Conservation (phyloP, 371 early-diverging fungal genomes). For the Coemansia sp. region DNA sequence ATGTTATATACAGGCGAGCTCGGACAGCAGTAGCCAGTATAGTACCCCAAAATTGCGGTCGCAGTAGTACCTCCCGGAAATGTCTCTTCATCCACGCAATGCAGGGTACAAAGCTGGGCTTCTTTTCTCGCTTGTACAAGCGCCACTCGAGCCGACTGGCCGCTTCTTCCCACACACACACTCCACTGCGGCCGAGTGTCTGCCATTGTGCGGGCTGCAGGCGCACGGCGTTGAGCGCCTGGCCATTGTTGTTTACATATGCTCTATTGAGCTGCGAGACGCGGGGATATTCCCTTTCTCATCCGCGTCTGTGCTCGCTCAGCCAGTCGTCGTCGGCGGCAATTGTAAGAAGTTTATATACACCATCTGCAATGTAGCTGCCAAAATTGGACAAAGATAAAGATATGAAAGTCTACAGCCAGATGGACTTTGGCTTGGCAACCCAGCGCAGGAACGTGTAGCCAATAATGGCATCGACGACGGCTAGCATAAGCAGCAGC, state of each 20-base stretch:
- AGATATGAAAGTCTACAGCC: conserved; percentile 30
- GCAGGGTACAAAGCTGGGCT: no score
- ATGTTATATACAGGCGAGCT: no score
- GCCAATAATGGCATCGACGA: conserved; percentile 28
- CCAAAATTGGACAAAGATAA: no score
- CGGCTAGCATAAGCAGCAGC: conserved; percentile 37
- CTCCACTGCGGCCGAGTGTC: neutral
- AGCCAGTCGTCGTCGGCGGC: no score
- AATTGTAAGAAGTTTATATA: neutral
- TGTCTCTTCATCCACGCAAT: neutral
- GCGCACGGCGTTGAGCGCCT: neutral
- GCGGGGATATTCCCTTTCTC: no score
- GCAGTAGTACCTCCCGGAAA: neutral
- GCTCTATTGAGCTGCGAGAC: neutral
- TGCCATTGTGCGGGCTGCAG: no score
- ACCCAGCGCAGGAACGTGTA: conserved; percentile 47
- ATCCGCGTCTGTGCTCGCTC: no score
- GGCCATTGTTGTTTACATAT: neutral
- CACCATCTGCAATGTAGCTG: neutral
- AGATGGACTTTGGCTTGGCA: conserved; percentile 50
- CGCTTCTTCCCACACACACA: neutral
- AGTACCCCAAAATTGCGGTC: neutral
- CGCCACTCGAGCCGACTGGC: no score
- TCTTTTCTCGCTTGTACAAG: no score
- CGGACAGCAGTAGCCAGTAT: neutral